Base-by-base conservation (phyloP, 106 monocot species). In the Apostasia ramifera region DNA sequence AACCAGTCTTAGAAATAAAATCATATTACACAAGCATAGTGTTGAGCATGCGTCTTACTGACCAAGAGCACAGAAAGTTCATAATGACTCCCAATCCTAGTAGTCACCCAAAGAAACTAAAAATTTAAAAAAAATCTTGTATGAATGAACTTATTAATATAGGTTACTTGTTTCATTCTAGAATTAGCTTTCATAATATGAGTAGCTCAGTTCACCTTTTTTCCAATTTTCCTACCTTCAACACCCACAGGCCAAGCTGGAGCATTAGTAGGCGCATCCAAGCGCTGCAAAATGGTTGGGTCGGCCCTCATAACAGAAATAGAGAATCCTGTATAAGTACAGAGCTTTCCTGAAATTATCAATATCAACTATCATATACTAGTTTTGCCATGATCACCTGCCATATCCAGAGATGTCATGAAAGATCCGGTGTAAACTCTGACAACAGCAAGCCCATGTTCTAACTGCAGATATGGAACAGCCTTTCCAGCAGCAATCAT, bases 331-430 rank as follows among this genome's bases (percentile, higher is more conserved):
- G 73, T 67, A 42, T 26, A 75, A 67, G 39, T n/a, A 72, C 47
- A 68, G 8, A 66, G 10, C 42, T 67, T 12, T 38, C 12, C 2
- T 37, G 42, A 68, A 68, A 40, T 55, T 68, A 44, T 9, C 41
- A 14, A 53, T 9, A 45, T 13, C 44, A 61, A 46, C 44, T 54
- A 26, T 26, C 10, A 53, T 11, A 51, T 11, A 72, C 57, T 8
- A 53, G 14, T 38, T 7, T 55, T 44, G 62, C 53, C n/a, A 59
- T 47, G 80, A 73, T 69, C 44, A 98, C 97, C 97, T 75, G 89
- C 92, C 97, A 98, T 98, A 72, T 98, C 97, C 57, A 98, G 97
- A 63, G 92, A 92, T 42, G 97, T 98, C 89, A 98, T 87, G 74
- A 98, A 90, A 5, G 83, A 83, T 73, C 97, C 97, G 46, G 87